Evolutionary conservation across 202 grass and related monocot genomes (phyloP).

Genomic region (Carex sylvatica): DNA sequence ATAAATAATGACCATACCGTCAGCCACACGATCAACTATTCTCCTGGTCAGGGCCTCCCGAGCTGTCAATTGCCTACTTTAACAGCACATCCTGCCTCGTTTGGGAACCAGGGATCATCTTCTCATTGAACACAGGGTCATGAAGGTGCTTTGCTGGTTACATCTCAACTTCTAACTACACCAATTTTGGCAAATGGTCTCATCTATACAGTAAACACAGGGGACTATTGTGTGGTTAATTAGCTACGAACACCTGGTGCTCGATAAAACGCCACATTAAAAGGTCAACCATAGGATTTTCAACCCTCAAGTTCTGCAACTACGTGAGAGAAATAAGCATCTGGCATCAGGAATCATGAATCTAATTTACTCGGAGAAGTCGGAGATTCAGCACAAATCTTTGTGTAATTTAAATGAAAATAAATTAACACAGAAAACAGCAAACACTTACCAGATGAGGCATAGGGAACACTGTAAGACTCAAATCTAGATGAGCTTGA

Average conservation of each 20-base stretch:
- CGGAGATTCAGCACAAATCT: no score
- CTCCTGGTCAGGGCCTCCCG: no score
- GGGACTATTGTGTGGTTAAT: background rate
- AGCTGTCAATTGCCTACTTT: no score
- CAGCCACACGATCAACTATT: no score
- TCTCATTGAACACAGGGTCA: no score
- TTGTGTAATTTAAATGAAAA: background rate
- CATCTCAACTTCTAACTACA: background rate
- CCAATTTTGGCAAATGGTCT: background rate
- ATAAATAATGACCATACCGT: no score
- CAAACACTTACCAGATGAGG: slow-evolving; percentile 53
- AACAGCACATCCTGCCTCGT: no score
- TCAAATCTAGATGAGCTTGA: slow-evolving; percentile 78
- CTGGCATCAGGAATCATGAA: no score
- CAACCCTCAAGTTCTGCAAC: background rate
- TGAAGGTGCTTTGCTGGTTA: no score
- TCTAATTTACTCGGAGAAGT: no score
- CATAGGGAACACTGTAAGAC: slow-evolving; percentile 76
- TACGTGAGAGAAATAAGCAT: background rate
- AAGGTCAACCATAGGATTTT: background rate
- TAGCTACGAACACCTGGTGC: background rate
- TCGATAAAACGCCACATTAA: background rate
- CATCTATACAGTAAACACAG: background rate
- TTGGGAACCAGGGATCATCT: no score
- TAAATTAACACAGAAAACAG: background rate